Conservation (phyloP, 73 alveolate species). For the Uronychia setigera region DNA sequence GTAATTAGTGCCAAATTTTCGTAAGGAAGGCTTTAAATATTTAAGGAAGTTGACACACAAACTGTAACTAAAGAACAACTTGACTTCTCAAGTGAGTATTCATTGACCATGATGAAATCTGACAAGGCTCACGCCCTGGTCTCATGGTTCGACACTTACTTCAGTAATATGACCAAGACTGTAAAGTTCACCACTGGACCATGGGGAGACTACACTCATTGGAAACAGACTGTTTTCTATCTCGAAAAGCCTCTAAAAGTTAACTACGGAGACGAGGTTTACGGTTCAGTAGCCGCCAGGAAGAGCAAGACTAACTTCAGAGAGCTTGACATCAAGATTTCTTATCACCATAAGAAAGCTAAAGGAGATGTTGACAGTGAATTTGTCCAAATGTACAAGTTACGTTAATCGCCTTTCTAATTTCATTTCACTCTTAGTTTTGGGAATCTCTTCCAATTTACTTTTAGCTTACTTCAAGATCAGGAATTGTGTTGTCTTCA, state of each 20-base stretch:
- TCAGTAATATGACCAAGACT: slow-evolving; percentile 28
- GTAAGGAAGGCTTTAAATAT: slow-evolving; percentile 27
- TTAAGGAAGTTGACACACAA: slow-evolving; percentile 73
- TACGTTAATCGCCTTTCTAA: not conserved
- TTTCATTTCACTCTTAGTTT: no score
- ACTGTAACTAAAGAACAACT: slow-evolving; percentile 69
- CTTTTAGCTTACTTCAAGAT: not conserved
- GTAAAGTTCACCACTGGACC: slow-evolving; percentile 52
- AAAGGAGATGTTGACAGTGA: slow-evolving; percentile 12
- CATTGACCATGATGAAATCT: slow-evolving; percentile 32
- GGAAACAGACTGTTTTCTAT: slow-evolving; percentile 88
- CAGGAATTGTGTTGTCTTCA: not conserved
- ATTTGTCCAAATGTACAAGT: not conserved
- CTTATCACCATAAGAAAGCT: slow-evolving; percentile 40
- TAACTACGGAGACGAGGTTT: slow-evolving; percentile 68
- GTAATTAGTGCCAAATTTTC: slow-evolving; percentile 5
- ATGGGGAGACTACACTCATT: slow-evolving; percentile 69
- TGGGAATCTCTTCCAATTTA: no score
- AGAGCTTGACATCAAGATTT: slow-evolving; percentile 76
- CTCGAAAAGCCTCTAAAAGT: slow-evolving; percentile 63
- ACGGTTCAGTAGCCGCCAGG: slow-evolving; percentile 72
- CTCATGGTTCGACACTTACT: slow-evolving; percentile 65
- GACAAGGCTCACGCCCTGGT: slow-evolving; percentile 65
- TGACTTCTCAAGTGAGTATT: slow-evolving; percentile 68
- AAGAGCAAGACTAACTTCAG: slow-evolving; percentile 68